A percentile compares a stretch with the other conserved stretches of the same genome.
phyloP scores from a whole-genome alignment of 345 rosid species.

The Nasturtium officinale region DNA sequence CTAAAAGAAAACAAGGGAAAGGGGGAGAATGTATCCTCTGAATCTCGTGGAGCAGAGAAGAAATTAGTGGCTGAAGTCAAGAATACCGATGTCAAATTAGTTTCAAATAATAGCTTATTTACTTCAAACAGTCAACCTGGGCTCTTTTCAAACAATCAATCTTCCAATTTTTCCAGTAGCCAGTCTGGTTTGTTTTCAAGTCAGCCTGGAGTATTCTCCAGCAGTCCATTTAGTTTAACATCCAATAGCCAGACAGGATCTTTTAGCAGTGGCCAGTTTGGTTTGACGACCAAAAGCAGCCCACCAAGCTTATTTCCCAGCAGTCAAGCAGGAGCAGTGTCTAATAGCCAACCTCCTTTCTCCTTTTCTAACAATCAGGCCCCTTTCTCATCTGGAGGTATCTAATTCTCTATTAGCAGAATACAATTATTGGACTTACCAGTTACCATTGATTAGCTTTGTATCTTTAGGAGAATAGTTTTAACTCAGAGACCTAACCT shows the following conservation, averaged over 20 bases:
- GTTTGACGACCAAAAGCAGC: constrained; percentile 33
- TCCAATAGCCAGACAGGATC: constrained; percentile 35
- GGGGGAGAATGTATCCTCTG: constrained; percentile 52
- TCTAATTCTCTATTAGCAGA: not conserved
- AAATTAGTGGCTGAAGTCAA: constrained; percentile 49
- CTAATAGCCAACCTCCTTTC: constrained; percentile 38
- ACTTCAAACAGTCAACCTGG: constrained; percentile 32
- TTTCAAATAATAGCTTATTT: constrained; percentile 28
- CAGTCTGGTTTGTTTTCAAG: constrained; percentile 41
- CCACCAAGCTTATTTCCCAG: constrained; percentile 46
- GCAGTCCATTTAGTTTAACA: constrained; percentile 27
- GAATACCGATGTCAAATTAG: constrained; percentile 44
- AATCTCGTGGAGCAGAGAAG: constrained; percentile 49
- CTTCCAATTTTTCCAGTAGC: constrained; percentile 34
- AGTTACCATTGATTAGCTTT: constrained; percentile 18
- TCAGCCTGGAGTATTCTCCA: constrained; percentile 42
- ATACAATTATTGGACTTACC: not conserved
- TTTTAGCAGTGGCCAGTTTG: constrained; percentile 37
- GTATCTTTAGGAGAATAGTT: not conserved
- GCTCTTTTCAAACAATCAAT: constrained; percentile 39
- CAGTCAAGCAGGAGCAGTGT: constrained; percentile 44
- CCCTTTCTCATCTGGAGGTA: constrained; percentile 42
- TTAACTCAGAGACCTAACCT: constrained; percentile 21
- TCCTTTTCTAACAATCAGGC: constrained; percentile 32
- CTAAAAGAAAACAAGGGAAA: constrained; percentile 65